phyloP scores from a whole-genome alignment of 2,329 filamentous ascomycete species.

The Metarhizium rileyi region DNA sequence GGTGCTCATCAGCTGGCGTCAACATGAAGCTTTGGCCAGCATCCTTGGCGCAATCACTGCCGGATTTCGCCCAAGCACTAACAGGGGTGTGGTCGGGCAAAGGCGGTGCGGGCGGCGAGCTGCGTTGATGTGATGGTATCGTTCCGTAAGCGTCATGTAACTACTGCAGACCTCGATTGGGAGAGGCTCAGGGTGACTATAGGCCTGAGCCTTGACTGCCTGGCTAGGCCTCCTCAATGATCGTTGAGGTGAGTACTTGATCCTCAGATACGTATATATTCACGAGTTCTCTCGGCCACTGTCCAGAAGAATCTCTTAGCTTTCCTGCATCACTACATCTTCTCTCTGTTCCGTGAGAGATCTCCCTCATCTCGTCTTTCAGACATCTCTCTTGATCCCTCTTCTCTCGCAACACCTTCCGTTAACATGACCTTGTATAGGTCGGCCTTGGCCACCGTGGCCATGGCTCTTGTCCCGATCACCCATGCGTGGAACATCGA shows the following conservation, averaged over 20 bases:
- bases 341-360: neutral
- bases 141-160: neutral
- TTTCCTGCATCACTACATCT: neutral
- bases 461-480: conserved; percentile 25
- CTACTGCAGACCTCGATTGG: neutral
- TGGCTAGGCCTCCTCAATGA: neutral
- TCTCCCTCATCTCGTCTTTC: neutral
- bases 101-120: neutral
- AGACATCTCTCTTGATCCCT: neutral
- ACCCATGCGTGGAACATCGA: conserved; percentile 32
- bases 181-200: neutral
- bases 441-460: conserved; percentile 24
- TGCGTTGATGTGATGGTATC: neutral
- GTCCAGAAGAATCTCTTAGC: neutral
- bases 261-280: neutral
- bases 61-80: neutral
- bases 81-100: neutral
- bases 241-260: neutral
- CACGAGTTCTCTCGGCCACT: neutral
- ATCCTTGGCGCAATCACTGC: neutral
- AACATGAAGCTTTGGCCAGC: neutral
- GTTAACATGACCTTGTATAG: conserved; percentile 7
- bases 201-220: neutral
- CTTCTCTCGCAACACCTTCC: neutral
- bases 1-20: neutral